These are phyloP conservation scores for Hymenochaete sp. DNA, from an alignment of 1,284 basidiomycete genomes.

Conservation along the genomic window DNA sequence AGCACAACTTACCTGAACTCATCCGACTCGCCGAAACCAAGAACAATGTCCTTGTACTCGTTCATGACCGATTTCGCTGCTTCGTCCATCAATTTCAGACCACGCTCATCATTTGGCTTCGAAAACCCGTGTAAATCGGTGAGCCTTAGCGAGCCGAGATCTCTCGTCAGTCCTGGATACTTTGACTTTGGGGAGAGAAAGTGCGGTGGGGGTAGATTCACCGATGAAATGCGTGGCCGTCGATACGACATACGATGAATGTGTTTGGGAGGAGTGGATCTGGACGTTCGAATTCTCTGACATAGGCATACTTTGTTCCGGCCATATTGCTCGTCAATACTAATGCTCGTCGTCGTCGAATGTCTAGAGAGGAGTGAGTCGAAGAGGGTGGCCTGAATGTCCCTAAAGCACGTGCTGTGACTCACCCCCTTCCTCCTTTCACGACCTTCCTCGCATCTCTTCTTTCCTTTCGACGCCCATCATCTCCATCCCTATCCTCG, in stretches of 20 bases:
- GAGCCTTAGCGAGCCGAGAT: slow-evolving; percentile 46
- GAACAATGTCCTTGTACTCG: slow-evolving; percentile 71
- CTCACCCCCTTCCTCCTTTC: background rate
- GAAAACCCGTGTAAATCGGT: slow-evolving; percentile 74
- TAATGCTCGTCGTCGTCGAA: too few species aligned
- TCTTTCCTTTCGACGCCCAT: background rate
- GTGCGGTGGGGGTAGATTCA: slow-evolving; percentile 29
- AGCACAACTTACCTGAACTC: slow-evolving; percentile 80
- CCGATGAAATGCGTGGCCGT: slow-evolving; percentile 95
- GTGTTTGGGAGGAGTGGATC: slow-evolving; percentile 81
- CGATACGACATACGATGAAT: slow-evolving; percentile 81
- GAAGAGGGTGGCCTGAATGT: too few species aligned
- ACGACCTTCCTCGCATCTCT: background rate
- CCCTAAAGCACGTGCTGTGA: background rate
- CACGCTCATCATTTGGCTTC: slow-evolving; percentile 89
- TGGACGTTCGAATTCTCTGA: slow-evolving; percentile 82
- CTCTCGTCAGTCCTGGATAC: slow-evolving; percentile 26
- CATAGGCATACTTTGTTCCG: slow-evolving; percentile 86
- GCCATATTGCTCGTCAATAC: slow-evolving; percentile 57
- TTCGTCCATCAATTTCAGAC: slow-evolving; percentile 87
- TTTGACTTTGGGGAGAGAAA: background rate
- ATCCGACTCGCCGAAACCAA: slow-evolving; percentile 94
- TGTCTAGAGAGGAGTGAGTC: too few species aligned
- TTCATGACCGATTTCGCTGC: slow-evolving; percentile 81
- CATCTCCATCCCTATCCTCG: too few species aligned